Percentiles rank a stretch among this genome's conserved stretches.
Evolutionary conservation across 2,329 filamentous ascomycete species (phyloP).

Genomic region (Calonectria pteridis): DNA sequence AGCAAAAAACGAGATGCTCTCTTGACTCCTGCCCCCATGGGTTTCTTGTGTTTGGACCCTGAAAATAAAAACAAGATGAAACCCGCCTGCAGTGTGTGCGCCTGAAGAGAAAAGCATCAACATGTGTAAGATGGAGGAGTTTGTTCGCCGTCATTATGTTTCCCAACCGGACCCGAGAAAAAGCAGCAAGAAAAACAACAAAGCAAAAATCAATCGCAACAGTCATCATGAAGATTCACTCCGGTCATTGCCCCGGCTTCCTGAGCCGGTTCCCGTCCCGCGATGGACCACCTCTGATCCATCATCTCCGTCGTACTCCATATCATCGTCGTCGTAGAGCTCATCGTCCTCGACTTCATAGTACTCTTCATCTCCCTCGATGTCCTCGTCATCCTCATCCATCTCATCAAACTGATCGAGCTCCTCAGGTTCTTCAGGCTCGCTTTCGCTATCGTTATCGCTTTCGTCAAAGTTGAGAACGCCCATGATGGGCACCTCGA

Average conservation of each 20-base stretch:
- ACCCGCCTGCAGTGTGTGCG: slow-evolving; percentile 40
- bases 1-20: slow-evolving; percentile 31
- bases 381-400: slow-evolving; percentile 42
- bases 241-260: slow-evolving; percentile 41
- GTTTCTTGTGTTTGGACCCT: slow-evolving; percentile 34
- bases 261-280: slow-evolving; percentile 44
- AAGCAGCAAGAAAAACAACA: background rate
- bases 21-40: slow-evolving; percentile 37
- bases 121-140: slow-evolving; percentile 28
- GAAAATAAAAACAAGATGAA: slow-evolving; percentile 19
- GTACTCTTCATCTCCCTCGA: slow-evolving; percentile 43
- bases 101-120: slow-evolving; percentile 31
- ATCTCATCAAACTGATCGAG: slow-evolving; percentile 44
- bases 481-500: slow-evolving; percentile 61
- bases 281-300: slow-evolving; percentile 44
- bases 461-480: slow-evolving; percentile 59
- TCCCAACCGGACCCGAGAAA: slow-evolving; percentile 17
- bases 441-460: slow-evolving; percentile 55
- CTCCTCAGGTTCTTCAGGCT: slow-evolving; percentile 44
- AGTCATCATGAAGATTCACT: slow-evolving; percentile 45
- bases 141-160: slow-evolving; percentile 42
- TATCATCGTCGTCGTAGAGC: slow-evolving; percentile 37
- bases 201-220: slow-evolving; percentile 1
- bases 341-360: slow-evolving; percentile 46
- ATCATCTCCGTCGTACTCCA: slow-evolving; percentile 45